These are phyloP conservation scores for Talaromyces sp. DNA, from an alignment of 2,329 filamentous ascomycete genomes.

Conservation along the genomic window DNA sequence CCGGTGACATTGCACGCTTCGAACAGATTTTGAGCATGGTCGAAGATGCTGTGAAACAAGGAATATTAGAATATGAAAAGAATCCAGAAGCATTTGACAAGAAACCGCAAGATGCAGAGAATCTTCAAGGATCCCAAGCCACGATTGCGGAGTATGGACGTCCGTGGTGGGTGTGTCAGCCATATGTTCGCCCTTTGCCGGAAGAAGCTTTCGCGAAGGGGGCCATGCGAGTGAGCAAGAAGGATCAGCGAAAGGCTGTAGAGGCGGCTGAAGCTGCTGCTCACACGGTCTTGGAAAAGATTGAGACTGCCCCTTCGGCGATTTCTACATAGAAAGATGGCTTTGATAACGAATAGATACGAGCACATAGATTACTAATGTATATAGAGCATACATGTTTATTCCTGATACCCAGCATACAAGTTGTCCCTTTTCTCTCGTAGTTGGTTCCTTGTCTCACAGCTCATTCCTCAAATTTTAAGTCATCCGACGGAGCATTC, in stretches of 20 bases:
- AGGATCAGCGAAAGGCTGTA: constrained; percentile 34
- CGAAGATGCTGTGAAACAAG: constrained; percentile 71
- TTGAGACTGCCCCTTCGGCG: neutral
- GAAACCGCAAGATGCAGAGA: constrained; percentile 31
- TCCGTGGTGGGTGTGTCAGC: constrained; percentile 88
- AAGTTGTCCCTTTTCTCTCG: neutral
- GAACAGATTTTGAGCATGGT: constrained; percentile 74
- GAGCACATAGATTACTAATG: neutral
- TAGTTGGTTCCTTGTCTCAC: neutral
- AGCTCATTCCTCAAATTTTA: no score
- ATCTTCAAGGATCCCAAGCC: constrained; percentile 49
- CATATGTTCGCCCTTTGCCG: constrained; percentile 80
- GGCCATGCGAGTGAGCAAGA: constrained; percentile 71
- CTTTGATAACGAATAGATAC: neutral
- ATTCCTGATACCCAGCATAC: neutral
- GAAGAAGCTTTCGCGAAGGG: constrained; percentile 84
- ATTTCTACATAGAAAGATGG: neutral
- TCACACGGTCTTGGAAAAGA: neutral
- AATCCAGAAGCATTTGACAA: constrained; percentile 40
- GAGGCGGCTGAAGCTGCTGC: constrained; percentile 1
- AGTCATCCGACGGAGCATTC: neutral
- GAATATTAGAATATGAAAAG: constrained; percentile 64
- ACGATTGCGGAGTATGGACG: constrained; percentile 71
- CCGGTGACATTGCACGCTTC: constrained; percentile 71
- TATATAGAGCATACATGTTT: neutral